These are phyloP conservation scores for Glarea lozoyensis DNA, from an alignment of 495 filamentous ascomycete species.

Conservation along the genomic window DNA sequence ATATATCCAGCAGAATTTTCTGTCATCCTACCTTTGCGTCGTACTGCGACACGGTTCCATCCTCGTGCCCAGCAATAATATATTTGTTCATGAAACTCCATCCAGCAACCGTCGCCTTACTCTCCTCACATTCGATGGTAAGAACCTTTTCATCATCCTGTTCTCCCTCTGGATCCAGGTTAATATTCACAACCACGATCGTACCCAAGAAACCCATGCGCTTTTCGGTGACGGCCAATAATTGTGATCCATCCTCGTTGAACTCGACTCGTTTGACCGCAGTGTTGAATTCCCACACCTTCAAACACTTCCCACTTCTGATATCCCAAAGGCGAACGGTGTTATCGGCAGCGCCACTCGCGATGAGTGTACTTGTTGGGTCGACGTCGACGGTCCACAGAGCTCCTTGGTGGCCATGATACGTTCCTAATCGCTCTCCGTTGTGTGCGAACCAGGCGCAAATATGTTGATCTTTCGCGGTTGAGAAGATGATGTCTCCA, in stretches of 20 bases:
- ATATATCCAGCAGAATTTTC: neutral
- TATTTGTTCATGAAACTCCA: conserved; percentile 89
- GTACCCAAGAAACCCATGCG: conserved; percentile 91
- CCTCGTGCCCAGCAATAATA: conserved; percentile 96
- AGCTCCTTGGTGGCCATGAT: conserved; percentile 92
- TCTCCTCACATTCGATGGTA: conserved; percentile 83
- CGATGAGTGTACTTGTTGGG: conserved; percentile 86
- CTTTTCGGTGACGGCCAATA: conserved; percentile 94
- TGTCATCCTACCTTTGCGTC: conserved; percentile 66
- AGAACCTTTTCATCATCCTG: conserved; percentile 75
- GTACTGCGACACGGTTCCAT: conserved; percentile 88
- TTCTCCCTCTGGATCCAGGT: conserved; percentile 65
- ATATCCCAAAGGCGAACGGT: conserved; percentile 96
- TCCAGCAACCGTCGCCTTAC: conserved; percentile 92
- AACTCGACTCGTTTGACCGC: conserved; percentile 96
- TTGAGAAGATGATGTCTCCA: conserved; percentile 95
- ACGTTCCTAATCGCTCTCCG: conserved; percentile 90
- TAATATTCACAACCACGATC: conserved; percentile 84
- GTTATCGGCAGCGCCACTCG: conserved; percentile 94
- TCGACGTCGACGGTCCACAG: conserved; percentile 98
- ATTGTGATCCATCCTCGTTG: conserved; percentile 76
- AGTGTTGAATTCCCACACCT: conserved; percentile 94
- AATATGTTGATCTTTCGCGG: conserved; percentile 93
- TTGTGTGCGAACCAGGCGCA: conserved; percentile 93
- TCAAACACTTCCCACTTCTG: conserved; percentile 82